Evolutionary conservation across 345 rosid genomes (phyloP).

Genomic region (Melaleuca quinquenervia): DNA sequence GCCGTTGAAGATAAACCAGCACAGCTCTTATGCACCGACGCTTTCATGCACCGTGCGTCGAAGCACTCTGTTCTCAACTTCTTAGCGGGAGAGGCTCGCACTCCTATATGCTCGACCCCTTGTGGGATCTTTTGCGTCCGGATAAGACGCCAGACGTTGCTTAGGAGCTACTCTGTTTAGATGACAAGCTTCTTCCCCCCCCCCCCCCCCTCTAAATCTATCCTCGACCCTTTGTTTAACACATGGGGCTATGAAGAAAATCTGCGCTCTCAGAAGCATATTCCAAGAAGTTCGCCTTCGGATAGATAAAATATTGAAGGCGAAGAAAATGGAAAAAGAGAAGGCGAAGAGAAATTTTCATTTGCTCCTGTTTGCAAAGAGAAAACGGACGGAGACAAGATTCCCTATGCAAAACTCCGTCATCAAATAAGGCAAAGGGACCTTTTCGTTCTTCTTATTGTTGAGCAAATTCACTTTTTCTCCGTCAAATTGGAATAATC

Average conservation of each 20-base stretch:
- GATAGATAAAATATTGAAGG: neutral
- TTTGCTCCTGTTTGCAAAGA: no score
- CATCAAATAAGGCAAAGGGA: neutral
- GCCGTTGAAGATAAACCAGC: constrained; percentile 15
- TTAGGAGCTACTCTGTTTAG: neutral
- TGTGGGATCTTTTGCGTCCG: neutral
- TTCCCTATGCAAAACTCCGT: neutral
- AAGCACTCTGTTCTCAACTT: neutral
- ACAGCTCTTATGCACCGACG: constrained; percentile 3
- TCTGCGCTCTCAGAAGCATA: neutral
- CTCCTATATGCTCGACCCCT: neutral
- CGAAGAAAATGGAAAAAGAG: neutral
- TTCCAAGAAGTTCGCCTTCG: neutral
- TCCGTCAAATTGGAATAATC: neutral
- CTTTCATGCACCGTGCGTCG: neutral
- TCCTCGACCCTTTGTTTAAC: no score
- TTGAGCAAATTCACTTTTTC: neutral
- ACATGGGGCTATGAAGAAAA: neutral
- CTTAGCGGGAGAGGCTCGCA: neutral
- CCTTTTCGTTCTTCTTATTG: neutral
- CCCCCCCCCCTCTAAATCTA: no score
- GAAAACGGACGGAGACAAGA: neutral
- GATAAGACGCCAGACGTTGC: neutral
- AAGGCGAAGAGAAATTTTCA: no score
- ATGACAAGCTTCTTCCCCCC: neutral